Conservation (phyloP, 352 stramenopile species). For the Phytophthora litchii region DNA sequence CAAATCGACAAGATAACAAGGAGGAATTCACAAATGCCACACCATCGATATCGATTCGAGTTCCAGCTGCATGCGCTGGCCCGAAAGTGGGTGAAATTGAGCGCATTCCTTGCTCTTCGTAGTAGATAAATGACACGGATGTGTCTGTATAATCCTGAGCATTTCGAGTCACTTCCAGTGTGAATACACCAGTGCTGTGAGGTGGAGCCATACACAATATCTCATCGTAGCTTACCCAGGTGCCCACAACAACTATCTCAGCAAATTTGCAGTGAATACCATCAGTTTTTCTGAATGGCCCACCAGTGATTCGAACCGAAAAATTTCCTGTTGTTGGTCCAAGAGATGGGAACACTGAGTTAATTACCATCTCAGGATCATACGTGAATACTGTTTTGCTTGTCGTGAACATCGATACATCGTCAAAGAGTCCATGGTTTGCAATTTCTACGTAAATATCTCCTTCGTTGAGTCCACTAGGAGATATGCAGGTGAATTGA, state of each 20-base stretch:
- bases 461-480: slow-evolving; percentile 38
- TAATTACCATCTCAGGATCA: slow-evolving; percentile 66
- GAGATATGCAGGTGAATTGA: slow-evolving; percentile 74
- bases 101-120: slow-evolving; percentile 72
- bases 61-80: slow-evolving; percentile 82
- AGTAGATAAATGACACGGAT: slow-evolving; percentile 80
- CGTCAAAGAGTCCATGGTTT: slow-evolving; percentile 56
- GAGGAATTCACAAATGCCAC: slow-evolving; percentile 90
- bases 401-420: slow-evolving; percentile 44
- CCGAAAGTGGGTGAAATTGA: slow-evolving; percentile 90
- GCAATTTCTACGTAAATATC: slow-evolving; percentile 69
- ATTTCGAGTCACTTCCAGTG: slow-evolving; percentile 91
- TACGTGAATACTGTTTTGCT: slow-evolving; percentile 80
- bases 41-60: slow-evolving; percentile 85
- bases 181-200: slow-evolving; percentile 68
- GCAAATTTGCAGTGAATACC: slow-evolving; percentile 90
- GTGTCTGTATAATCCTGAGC: slow-evolving; percentile 91
- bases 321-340: slow-evolving; percentile 87
- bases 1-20: slow-evolving; percentile 90
- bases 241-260: slow-evolving; percentile 62
- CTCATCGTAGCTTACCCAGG: slow-evolving; percentile 68
- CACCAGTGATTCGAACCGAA: slow-evolving; percentile 83
- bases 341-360: slow-evolving; percentile 77
- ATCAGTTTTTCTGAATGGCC: slow-evolving; percentile 77
- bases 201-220: slow-evolving; percentile 81